A percentile compares a stretch with the other conserved stretches of the same genome.
These are phyloP conservation scores for Taiwanofungus camphoratus DNA, from an alignment of 1,284 basidiomycete genomes.

Conservation along the genomic window DNA sequence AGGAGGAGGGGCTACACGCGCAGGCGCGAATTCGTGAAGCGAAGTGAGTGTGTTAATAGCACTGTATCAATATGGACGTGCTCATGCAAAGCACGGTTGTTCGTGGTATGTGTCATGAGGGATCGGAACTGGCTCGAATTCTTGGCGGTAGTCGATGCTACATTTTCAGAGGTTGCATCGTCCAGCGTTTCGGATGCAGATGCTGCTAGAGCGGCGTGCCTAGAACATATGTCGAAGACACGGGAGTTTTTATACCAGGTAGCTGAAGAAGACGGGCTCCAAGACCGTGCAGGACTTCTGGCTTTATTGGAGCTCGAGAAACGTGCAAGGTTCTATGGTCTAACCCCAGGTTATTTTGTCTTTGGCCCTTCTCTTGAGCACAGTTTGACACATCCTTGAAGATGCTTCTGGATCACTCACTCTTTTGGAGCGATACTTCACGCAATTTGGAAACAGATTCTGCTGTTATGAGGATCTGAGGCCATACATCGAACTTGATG, in stretches of 20 bases:
- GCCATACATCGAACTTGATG: conserved; percentile 51
- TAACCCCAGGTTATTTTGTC: conserved; percentile 38
- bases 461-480: conserved; percentile 84
- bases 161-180: conserved; percentile 43
- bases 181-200: conserved; percentile 19
- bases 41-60: conserved; percentile 36
- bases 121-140: conserved; percentile 87
- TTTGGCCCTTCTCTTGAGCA: neutral
- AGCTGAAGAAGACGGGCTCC: conserved; percentile 54
- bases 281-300: conserved; percentile 67
- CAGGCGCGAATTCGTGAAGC: conserved; percentile 50
- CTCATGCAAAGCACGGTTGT: conserved; percentile 13
- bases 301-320: conserved; percentile 70
- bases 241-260: conserved; percentile 51
- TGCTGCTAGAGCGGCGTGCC: conserved; percentile 27
- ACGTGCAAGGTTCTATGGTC: conserved; percentile 41
- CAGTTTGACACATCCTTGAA: conserved; percentile 18
- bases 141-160: conserved; percentile 61
- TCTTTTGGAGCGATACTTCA: conserved; percentile 64
- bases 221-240: conserved; percentile 38
- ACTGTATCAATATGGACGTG: conserved; percentile 6
- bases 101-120: conserved; percentile 31
- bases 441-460: conserved; percentile 69
- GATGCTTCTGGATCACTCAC: conserved; percentile 39
- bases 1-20: conserved; percentile 57